Evolutionary conservation across 164 flowering plant genomes (phyloP).

Genomic region (Vitis cinerea): DNA sequence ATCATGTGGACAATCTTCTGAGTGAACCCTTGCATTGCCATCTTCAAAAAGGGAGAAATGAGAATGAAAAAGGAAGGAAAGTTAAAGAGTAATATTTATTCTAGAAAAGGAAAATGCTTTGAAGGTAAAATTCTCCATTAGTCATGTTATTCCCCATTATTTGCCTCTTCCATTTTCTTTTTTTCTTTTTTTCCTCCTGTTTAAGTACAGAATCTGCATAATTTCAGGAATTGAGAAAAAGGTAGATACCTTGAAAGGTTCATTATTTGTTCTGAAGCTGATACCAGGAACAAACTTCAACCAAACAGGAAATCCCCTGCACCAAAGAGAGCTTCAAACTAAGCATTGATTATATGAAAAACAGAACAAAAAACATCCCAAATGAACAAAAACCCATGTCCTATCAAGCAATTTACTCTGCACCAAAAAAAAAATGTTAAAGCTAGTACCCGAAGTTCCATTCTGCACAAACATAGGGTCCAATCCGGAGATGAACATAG

Average conservation of each 20-base stretch:
- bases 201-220: too few relatives aligned
- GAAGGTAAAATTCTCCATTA: too few relatives aligned
- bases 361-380: too few relatives aligned
- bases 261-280: conserved; percentile 6
- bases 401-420: too few relatives aligned
- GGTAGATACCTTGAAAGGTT: conserved; percentile 5
- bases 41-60: conserved; percentile 29
- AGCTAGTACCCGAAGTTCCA: conserved; percentile 44
- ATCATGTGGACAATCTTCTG: conserved; percentile 67
- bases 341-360: too few relatives aligned
- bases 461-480: conserved; percentile 60
- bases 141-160: too few relatives aligned
- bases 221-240: too few relatives aligned
- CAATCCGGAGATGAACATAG: conserved; percentile 48
- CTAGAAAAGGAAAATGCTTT: too few relatives aligned
- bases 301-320: conserved; percentile 8
- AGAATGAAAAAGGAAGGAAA: not conserved
- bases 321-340: not conserved
- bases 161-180: too few relatives aligned
- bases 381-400: too few relatives aligned
- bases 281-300: conserved; percentile 8
- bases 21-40: conserved; percentile 76
- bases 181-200: too few relatives aligned
- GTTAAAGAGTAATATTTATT: not conserved
- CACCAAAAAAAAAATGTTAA: too few relatives aligned